Evolutionary conservation across 768 basidiomycete species (phyloP).

Genomic region (Holtermanniella nyarrowii): DNA sequence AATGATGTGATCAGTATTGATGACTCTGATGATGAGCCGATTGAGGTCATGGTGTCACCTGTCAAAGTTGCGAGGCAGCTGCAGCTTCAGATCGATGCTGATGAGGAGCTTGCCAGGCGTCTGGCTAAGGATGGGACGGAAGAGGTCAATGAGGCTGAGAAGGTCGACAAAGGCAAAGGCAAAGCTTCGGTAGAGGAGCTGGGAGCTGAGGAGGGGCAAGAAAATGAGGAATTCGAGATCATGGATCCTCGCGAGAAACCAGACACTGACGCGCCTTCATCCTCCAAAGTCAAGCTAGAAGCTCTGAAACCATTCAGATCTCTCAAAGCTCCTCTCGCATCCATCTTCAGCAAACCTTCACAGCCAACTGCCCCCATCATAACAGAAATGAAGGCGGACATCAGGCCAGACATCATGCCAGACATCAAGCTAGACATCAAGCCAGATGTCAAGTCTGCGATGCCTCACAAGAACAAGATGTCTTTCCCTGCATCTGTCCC

Average conservation of each 20-base stretch:
- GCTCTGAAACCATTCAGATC: slow-evolving; percentile 1
- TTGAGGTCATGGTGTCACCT: too few species aligned
- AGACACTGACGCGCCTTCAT: slow-evolving; percentile 9
- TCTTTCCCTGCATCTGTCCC: slow-evolving; percentile 19
- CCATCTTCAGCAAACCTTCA: slow-evolving; percentile 10
- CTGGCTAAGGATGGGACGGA: slow-evolving; percentile 17
- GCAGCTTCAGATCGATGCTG: slow-evolving; percentile 3
- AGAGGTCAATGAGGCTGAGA: slow-evolving; percentile 47
- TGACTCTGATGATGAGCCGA: neutral
- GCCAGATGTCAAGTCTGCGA: slow-evolving; percentile 5
- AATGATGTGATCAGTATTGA: neutral
- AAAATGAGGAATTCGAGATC: slow-evolving; percentile 20
- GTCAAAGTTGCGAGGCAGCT: neutral
- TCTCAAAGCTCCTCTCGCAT: slow-evolving; percentile 7
- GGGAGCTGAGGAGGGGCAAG: slow-evolving; percentile 7
- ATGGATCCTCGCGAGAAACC: slow-evolving; percentile 19
- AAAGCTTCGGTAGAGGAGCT: slow-evolving; percentile 5
- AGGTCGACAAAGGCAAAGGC: slow-evolving; percentile 50
- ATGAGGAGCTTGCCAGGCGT: slow-evolving; percentile 15
- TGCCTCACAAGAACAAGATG: slow-evolving; percentile 13
- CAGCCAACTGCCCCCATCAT: neutral
- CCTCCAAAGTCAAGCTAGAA: slow-evolving; percentile 5
- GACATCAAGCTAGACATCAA: slow-evolving; percentile 6
- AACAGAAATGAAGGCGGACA: slow-evolving; percentile 3
- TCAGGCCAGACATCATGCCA: slow-evolving; percentile 3